Conservation (phyloP, 805 yeast species). For the Ogataea philodendri region DNA sequence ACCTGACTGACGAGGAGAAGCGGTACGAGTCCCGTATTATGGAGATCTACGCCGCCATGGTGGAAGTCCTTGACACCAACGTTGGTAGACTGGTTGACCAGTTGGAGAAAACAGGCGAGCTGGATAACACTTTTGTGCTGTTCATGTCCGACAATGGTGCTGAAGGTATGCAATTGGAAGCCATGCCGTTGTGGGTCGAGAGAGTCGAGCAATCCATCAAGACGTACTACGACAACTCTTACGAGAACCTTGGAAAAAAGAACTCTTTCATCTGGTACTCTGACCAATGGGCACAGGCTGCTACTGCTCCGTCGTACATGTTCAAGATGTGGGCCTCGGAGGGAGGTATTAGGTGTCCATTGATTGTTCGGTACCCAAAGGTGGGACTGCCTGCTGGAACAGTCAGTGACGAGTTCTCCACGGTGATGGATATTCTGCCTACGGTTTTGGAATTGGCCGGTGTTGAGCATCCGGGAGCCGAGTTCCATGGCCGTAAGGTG, state of each 20-base stretch:
- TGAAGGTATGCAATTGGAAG: slow-evolving; percentile 58
- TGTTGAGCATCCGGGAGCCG: slow-evolving; percentile 41
- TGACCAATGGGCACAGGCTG: slow-evolving; percentile 62
- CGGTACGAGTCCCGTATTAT: slow-evolving; percentile 42
- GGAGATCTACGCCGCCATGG: slow-evolving; percentile 67
- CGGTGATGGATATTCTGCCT: slow-evolving; percentile 62
- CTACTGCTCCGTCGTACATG: slow-evolving; percentile 55
- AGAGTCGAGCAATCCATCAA: slow-evolving; percentile 30
- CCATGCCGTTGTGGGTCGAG: slow-evolving; percentile 42
- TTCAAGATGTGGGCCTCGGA: slow-evolving; percentile 58
- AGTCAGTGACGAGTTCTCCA: slow-evolving; percentile 38
- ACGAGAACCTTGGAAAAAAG: slow-evolving; percentile 46
- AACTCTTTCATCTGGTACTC: slow-evolving; percentile 52
- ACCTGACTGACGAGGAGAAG: slow-evolving; percentile 39
- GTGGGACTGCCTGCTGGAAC: slow-evolving; percentile 27
- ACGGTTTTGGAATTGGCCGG: slow-evolving; percentile 51
- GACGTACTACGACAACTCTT: slow-evolving; percentile 41
- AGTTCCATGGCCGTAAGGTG: slow-evolving; percentile 43
- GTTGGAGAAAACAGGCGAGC: slow-evolving; percentile 41
- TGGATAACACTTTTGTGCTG: slow-evolving; percentile 54
- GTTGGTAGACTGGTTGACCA: slow-evolving; percentile 48
- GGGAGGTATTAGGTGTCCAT: slow-evolving; percentile 60
- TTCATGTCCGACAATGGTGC: slow-evolving; percentile 68
- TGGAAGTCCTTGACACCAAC: slow-evolving; percentile 50
- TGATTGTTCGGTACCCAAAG: slow-evolving; percentile 42